Evolutionary conservation across 2,329 filamentous ascomycete species (phyloP), one percentile per base, ranked within the genome.

Genomic region (Trichoderma oligosporum): DNA sequence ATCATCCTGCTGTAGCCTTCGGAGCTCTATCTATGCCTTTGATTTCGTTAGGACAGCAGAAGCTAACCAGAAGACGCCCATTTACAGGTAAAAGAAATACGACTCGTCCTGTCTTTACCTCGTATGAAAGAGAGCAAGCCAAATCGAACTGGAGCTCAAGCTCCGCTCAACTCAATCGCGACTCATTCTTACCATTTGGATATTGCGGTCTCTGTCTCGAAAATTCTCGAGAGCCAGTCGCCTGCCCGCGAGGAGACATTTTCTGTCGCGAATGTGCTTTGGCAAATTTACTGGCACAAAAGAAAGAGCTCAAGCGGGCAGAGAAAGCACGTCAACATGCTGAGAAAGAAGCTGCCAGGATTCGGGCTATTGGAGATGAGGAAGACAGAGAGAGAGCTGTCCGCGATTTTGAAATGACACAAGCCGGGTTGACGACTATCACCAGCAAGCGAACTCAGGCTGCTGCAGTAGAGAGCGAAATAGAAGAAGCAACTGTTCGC

Each of bases 201-300:
- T 91, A 87, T 20, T 99, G 93, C 76, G 84, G 87, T 54, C 80
- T 99, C 25, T 99, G 93, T 68, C 85, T 97, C 14, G 83, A 91
- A 59, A 82, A 87, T 7, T 88, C 92, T 18, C 83, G 87, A 27
- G 84, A 91, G 45, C 92, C 94, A 0, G 91, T 97, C 33, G 85
- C 90, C 20, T 97, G 93, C 72, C 77, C 82, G 2, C 82, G 86
- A 62, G 93, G 93, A 60, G 92, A 97, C 71, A 79, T 99, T 12
- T 97, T 97, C 76, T 99, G 93, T 72, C 86, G 91, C 64, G 94
- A 97, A 76, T 99, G 93, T 75, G 92, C 91, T 7, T 83, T 97
- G 53, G 86, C 79, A 64, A 96, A 97, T 66, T 85, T 99, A n/a
- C 79, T 97, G 1, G 82, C 91, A 1, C 93, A 99, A 73, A 87